Percentiles rank a stretch among this genome's conserved stretches.
phyloP scores from a whole-genome alignment of 2,329 filamentous ascomycete species.

The Alternaria triticimaculans region DNA sequence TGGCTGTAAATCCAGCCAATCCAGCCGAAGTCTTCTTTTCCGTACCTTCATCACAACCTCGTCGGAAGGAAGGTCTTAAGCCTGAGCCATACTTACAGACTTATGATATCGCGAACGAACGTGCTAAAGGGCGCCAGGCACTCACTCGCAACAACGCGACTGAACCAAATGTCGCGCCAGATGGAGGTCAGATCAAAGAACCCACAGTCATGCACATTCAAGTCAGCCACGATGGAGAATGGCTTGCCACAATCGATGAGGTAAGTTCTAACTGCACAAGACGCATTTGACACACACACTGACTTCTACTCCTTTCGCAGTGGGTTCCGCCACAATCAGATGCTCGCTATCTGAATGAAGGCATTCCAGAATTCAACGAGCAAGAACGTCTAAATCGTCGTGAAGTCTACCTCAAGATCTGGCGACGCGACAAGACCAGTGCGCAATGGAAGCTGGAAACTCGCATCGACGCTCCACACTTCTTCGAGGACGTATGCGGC shows the following conservation, averaged over 20 bases:
- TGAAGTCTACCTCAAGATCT: conserved; percentile 90
- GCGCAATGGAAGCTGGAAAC: conserved; percentile 75
- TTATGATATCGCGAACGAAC: conserved; percentile 80
- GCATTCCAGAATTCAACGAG: conserved; percentile 49
- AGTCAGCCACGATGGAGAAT: conserved; percentile 80
- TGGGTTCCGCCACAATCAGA: conserved; percentile 81
- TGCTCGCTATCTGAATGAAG: conserved; percentile 61
- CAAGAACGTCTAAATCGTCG: conserved; percentile 59
- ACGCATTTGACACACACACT: neutral
- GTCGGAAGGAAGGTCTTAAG: conserved; percentile 33
- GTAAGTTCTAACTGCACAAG: neutral
- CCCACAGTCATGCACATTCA: conserved; percentile 78
- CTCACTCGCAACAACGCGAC: conserved; percentile 88
- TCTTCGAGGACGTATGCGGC: conserved; percentile 54
- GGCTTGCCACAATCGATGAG: conserved; percentile 92
- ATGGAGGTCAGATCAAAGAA: conserved; percentile 74
- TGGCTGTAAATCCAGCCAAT: conserved; percentile 51
- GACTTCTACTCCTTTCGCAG: conserved; percentile 1
- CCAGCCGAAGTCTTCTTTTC: conserved; percentile 53
- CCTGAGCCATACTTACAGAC: conserved; percentile 75
- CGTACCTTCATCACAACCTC: conserved; percentile 61
- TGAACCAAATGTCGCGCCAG: conserved; percentile 75
- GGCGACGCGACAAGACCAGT: conserved; percentile 69
- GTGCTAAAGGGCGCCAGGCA: conserved; percentile 84
- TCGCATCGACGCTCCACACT: conserved; percentile 83